Percentiles rank a stretch among this genome's conserved stretches.
phyloP scores from a whole-genome alignment of 805 yeast genomes.

The Saccharomycopsis sp. region DNA sequence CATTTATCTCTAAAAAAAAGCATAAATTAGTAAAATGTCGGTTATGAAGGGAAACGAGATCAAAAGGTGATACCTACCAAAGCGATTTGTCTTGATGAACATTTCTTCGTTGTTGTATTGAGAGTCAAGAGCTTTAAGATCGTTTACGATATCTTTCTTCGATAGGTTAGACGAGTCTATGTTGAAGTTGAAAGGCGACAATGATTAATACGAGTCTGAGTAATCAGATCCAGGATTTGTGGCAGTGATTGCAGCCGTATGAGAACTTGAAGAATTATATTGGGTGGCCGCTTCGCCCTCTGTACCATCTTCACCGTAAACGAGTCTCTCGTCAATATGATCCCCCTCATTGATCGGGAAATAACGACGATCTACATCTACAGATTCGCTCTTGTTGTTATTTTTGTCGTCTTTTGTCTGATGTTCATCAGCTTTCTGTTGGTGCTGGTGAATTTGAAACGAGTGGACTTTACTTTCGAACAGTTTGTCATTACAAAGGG shows the following conservation, averaged over 20 bases:
- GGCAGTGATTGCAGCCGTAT: neutral
- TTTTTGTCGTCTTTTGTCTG: neutral
- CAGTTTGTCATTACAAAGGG: slow-evolving; percentile 50
- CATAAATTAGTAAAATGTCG: neutral
- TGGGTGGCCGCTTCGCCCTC: neutral
- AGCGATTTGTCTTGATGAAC: neutral
- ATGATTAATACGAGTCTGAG: neutral
- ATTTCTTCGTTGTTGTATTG: slow-evolving; percentile 9
- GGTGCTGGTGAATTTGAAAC: neutral
- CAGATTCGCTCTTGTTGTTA: neutral
- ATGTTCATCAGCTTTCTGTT: neutral
- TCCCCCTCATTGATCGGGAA: neutral
- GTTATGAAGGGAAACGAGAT: slow-evolving; percentile 3
- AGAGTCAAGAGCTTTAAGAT: slow-evolving; percentile 29
- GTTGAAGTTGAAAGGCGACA: neutral
- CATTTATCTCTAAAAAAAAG: slow-evolving; percentile 38
- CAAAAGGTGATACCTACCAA: slow-evolving; percentile 15
- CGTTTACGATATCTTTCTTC: slow-evolving; percentile 23
- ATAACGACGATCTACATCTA: neutral
- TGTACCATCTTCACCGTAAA: neutral
- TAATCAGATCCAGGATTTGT: neutral
- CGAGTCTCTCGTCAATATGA: neutral
- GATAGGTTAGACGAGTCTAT: slow-evolving; percentile 1
- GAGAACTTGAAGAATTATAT: neutral
- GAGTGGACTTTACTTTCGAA: slow-evolving; percentile 16